These are phyloP conservation scores for Henckelia pumila DNA, from an alignment of 257 asterid genomes.

Conservation along the genomic window DNA sequence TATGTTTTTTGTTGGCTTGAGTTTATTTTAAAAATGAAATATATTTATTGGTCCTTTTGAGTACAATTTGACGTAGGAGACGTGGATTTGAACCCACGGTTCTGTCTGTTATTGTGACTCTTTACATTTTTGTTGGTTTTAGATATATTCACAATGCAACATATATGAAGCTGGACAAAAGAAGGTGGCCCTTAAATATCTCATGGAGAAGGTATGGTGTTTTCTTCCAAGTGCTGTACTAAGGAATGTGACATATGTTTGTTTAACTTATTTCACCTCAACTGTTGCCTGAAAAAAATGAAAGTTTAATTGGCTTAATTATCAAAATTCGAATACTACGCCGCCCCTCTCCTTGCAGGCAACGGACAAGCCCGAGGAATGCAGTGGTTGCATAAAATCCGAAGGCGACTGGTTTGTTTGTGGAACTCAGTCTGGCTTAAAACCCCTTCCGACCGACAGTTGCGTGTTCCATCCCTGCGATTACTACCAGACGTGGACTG, in stretches of 20 bases:
- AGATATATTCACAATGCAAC: slow-evolving; percentile 84
- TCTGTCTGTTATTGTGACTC: neutral
- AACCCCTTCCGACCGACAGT: slow-evolving; percentile 29
- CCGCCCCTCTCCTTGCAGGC: slow-evolving; percentile 66
- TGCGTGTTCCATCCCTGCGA: slow-evolving; percentile 54
- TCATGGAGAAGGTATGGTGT: slow-evolving; percentile 62
- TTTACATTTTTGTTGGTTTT: slow-evolving; percentile 9
- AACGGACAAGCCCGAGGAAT: slow-evolving; percentile 56
- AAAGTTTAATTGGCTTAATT: too few relatives aligned
- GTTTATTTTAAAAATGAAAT: neutral
- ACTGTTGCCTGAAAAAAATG: too few relatives aligned
- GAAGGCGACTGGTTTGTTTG: slow-evolving; percentile 64
- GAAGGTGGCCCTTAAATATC: slow-evolving; percentile 75
- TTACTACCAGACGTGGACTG: slow-evolving; percentile 56
- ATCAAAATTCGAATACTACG: too few relatives aligned
- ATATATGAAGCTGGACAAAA: slow-evolving; percentile 90
- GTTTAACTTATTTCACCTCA: too few relatives aligned
- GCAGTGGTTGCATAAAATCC: slow-evolving; percentile 63
- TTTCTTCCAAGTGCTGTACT: neutral
- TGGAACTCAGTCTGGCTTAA: slow-evolving; percentile 55
- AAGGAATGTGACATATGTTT: too few relatives aligned
- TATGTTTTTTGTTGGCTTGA: neutral
- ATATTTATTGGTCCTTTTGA: too few relatives aligned
- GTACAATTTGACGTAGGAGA: too few relatives aligned
- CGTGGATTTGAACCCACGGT: too few relatives aligned